Evolutionary conservation across 768 basidiomycete genomes (phyloP).

Genomic region (Dacryopinax spathularia): DNA sequence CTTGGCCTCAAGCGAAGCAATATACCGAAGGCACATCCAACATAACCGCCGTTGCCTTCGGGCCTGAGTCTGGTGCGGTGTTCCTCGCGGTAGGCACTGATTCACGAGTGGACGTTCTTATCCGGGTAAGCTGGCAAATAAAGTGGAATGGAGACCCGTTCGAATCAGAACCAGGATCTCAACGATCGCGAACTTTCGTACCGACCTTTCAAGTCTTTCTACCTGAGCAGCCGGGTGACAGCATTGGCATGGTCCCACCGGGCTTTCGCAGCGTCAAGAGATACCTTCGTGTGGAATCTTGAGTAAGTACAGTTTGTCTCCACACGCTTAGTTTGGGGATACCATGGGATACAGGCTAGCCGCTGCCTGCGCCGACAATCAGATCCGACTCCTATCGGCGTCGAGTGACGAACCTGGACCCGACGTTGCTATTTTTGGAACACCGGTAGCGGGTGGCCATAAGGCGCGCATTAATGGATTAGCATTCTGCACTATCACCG

Average conservation of each 20-base stretch:
- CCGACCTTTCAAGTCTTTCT: constrained; percentile 50
- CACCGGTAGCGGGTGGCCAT: constrained; percentile 34
- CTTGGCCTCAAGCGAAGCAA: background rate
- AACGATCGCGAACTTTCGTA: constrained; percentile 32
- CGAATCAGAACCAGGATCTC: constrained; percentile 6
- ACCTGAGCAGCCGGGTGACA: constrained; percentile 55
- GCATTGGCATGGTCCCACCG: constrained; percentile 67
- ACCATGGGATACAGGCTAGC: background rate
- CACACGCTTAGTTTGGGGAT: background rate
- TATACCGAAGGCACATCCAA: background rate
- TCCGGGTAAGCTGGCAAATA: background rate
- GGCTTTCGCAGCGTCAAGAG: constrained; percentile 46
- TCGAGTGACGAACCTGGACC: constrained; percentile 44
- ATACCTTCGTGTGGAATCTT: constrained; percentile 49
- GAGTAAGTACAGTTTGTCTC: constrained; percentile 43
- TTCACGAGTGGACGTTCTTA: background rate
- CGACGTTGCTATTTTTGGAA: constrained; percentile 23
- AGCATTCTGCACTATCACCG: background rate
- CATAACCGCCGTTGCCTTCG: background rate
- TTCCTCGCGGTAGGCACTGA: background rate
- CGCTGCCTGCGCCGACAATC: constrained; percentile 9
- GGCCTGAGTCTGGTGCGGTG: background rate
- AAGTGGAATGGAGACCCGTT: no score
- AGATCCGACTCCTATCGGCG: constrained; percentile 56
- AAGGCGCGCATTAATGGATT: background rate